Conservation (phyloP, 805 yeast species). For the Jamesozyma rosinii region DNA sequence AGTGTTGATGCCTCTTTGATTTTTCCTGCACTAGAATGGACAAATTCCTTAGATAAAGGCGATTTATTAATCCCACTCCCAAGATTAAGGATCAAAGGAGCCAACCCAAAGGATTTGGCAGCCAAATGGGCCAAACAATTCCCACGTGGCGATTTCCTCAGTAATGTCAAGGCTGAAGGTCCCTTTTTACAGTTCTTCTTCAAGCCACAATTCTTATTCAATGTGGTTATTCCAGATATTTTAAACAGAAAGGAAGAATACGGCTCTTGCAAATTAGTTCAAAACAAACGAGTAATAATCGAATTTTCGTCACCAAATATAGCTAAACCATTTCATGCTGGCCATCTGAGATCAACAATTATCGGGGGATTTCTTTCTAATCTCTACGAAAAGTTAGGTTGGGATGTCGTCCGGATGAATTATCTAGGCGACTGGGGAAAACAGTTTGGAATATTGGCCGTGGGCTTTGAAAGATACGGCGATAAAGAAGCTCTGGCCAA, state of each 20-base stretch:
- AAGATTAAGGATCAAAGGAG: slow-evolving; percentile 75
- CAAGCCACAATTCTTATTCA: slow-evolving; percentile 53
- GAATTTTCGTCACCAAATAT: slow-evolving; percentile 96
- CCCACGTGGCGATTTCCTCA: slow-evolving; percentile 59
- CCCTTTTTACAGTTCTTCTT: slow-evolving; percentile 85
- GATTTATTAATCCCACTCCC: slow-evolving; percentile 89
- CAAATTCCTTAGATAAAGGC: slow-evolving; percentile 78
- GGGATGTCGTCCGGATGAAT: slow-evolving; percentile 82
- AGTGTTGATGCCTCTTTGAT: slow-evolving; percentile 62
- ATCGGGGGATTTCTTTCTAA: slow-evolving; percentile 92
- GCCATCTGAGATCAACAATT: slow-evolving; percentile 92
- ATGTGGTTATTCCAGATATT: slow-evolving; percentile 60
- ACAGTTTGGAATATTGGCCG: slow-evolving; percentile 91
- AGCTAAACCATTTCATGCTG: slow-evolving; percentile 99
- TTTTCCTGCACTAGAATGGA: slow-evolving; percentile 80
- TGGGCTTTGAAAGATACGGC: slow-evolving; percentile 83
- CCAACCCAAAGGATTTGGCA: slow-evolving; percentile 64
- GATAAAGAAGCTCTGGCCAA: slow-evolving; percentile 52
- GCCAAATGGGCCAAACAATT: slow-evolving; percentile 68
- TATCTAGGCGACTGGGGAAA: slow-evolving; percentile 99
- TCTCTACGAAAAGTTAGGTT: slow-evolving; percentile 80
- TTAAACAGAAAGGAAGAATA: slow-evolving; percentile 48
- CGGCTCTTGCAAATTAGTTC: slow-evolving; percentile 70
- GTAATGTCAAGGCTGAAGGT: slow-evolving; percentile 71
- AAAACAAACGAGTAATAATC: slow-evolving; percentile 58